Conservation (phyloP, 1,284 basidiomycete genomes). For the Cryptococcus hybrid region DNA sequence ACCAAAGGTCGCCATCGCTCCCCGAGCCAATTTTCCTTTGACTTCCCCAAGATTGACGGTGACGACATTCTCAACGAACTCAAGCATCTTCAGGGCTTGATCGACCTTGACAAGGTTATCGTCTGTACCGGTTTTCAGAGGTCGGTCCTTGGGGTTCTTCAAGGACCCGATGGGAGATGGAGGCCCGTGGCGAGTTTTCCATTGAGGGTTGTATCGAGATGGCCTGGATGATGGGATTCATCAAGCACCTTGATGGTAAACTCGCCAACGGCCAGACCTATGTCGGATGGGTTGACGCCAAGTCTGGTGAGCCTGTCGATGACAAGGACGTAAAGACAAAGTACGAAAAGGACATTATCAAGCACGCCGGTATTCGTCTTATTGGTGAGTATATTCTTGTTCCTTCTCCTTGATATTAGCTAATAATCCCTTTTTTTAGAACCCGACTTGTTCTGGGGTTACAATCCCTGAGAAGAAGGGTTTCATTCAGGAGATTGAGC, state of each 20-base stretch:
- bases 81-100: conserved; percentile 72
- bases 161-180: conserved; percentile 99
- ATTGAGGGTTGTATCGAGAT: conserved; percentile 98
- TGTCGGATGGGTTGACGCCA: conserved; percentile 97
- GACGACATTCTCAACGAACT: conserved; percentile 68
- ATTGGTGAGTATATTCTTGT: conserved; percentile 63
- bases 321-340: conserved; percentile 94
- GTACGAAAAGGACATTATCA: conserved; percentile 92
- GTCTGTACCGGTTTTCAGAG: conserved; percentile 95
- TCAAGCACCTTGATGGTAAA: conserved; percentile 97
- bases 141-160: conserved; percentile 99
- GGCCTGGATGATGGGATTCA: conserved; percentile 99
- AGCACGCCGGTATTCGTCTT: conserved; percentile 90
- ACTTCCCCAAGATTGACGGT: conserved; percentile 79
- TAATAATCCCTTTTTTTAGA: conserved; percentile 56
- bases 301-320: conserved; percentile 93
- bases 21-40: conserved; percentile 94
- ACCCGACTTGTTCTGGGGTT: conserved; percentile 95
- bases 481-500: conserved; percentile 95
- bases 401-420: not conserved
- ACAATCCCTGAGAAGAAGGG: conserved; percentile 96
- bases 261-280: conserved; percentile 88
- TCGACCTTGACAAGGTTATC: conserved; percentile 93
- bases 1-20: conserved; percentile 89
- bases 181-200: conserved; percentile 86